Conservation (phyloP, 2,329 filamentous ascomycete genomes). For the Dichotomopilus funicola region DNA sequence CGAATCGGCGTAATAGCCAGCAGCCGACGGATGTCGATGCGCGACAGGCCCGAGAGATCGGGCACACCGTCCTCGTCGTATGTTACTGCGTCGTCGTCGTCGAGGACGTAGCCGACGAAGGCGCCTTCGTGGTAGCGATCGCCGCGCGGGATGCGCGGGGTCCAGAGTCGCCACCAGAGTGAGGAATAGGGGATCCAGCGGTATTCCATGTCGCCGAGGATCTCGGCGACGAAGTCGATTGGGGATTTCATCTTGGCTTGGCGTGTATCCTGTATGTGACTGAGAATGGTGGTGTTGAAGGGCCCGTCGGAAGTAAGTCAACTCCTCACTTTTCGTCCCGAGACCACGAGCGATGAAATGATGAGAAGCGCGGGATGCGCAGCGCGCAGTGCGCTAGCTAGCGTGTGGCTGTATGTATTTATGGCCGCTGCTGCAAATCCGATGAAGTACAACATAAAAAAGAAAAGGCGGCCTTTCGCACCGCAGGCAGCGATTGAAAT, state of each 20-base stretch:
- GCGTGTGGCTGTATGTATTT: no score
- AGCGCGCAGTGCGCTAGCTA: no score
- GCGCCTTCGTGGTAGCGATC: conserved; percentile 16
- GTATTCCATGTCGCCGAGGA: conserved; percentile 11
- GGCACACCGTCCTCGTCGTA: background rate
- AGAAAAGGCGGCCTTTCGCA: no score
- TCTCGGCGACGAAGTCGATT: conserved; percentile 1
- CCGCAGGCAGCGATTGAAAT: no score
- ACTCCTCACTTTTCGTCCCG: no score
- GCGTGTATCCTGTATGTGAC: background rate
- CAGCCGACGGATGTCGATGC: conserved; percentile 12
- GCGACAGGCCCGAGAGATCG: background rate
- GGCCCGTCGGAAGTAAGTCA: no score
- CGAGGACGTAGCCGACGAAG: conserved; percentile 9
- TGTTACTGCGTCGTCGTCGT: background rate
- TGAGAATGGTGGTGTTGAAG: no score
- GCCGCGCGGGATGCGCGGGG: conserved; percentile 9
- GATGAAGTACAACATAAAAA: no score
- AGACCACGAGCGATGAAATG: no score
- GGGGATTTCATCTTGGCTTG: conserved; percentile 5
- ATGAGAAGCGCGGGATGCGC: no score
- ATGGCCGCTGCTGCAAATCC: no score
- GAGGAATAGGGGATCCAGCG: conserved; percentile 11
- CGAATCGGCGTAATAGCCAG: conserved; percentile 7
- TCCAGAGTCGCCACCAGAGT: conserved; percentile 16